These are phyloP conservation scores for Aspergillus diversus DNA, from an alignment of 495 filamentous ascomycete species.

Conservation along the genomic window DNA sequence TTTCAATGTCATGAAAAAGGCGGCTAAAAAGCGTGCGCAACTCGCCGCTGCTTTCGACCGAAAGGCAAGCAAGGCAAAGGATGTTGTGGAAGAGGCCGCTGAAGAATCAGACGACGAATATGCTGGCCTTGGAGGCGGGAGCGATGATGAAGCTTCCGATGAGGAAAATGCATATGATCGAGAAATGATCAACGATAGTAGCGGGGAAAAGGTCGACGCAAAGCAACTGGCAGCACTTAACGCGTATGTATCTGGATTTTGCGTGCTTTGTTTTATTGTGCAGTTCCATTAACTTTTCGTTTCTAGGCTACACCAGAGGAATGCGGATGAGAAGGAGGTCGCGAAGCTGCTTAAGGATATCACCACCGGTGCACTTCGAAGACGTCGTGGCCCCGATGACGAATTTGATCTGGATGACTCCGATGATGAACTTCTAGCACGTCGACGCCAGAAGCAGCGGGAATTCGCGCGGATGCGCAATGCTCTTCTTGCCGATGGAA, in stretches of 20 bases:
- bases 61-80: slow-evolving; percentile 84
- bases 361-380: slow-evolving; percentile 80
- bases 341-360: slow-evolving; percentile 91
- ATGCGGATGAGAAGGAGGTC: slow-evolving; percentile 72
- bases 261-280: not conserved
- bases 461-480: slow-evolving; percentile 93
- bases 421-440: slow-evolving; percentile 79
- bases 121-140: slow-evolving; percentile 86
- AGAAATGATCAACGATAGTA: slow-evolving; percentile 90
- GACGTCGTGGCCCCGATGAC: slow-evolving; percentile 73
- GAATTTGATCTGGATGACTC: slow-evolving; percentile 82
- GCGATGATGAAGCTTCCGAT: slow-evolving; percentile 79
- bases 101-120: slow-evolving; percentile 99
- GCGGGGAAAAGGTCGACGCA: slow-evolving; percentile 73
- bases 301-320: slow-evolving; percentile 44
- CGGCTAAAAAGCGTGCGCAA: slow-evolving; percentile 62
- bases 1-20: slow-evolving; percentile 79
- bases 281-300: slow-evolving; percentile 23
- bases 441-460: slow-evolving; percentile 77
- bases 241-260: slow-evolving; percentile 64
- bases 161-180: slow-evolving; percentile 71
- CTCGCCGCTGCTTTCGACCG: slow-evolving; percentile 66
- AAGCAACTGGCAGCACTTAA: slow-evolving; percentile 81
- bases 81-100: slow-evolving; percentile 89
- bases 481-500: slow-evolving; percentile 86